Evolutionary conservation across 306 rosid genomes (phyloP), one percentile per base, ranked within the genome.

Genomic region (Citrullus mucosospermus): DNA sequence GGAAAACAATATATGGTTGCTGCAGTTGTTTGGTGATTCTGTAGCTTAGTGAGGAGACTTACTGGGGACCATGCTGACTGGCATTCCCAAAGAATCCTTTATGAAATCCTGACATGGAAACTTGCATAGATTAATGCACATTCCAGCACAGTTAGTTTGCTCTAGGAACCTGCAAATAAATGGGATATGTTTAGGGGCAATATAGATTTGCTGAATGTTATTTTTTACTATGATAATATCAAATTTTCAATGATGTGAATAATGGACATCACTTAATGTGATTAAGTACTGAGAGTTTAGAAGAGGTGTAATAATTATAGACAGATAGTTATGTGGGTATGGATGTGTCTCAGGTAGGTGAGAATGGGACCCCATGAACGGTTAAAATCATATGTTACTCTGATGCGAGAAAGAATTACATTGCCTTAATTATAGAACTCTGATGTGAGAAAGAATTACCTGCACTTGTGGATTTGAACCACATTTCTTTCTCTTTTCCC

Each of bases 61-160:
- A 96, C 98, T 96, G 41, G 98, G 99, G 39, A 89, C 91, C 98
- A 92, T 92, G 90, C 82, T 90, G 80, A 96, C 78, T 4, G 99
- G 86, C 89, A 89, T 62, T 61, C 99, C 97, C 20, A 92, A 66
- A 58, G 97, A 81, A 78, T 89, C 88, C 87, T 92, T 92, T 58
- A 96, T 82, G 81, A 91, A 93, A 17, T 87, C 68, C 73, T 92
- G 99, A 82, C 91, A 80, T 79, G 99, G 98, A 79, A 90, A 81
- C 82, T 92, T 96, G 82, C 99, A 96, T 53, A 92, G 92, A 84
- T 93, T 96, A 51, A 68, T 83, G 77, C 99, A 96, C 96, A 96
- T 88, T 53, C 98, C 99, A 39, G 83, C 93, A 83, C 97, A 96
- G 67, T 89, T 92, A 50, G 88, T 78, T 82, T 90, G 90, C 84